Percentiles rank a stretch among this genome's conserved stretches.
phyloP scores from a whole-genome alignment of 352 stramenopile genomes.

The Stephanocyclus meneghinianus region DNA sequence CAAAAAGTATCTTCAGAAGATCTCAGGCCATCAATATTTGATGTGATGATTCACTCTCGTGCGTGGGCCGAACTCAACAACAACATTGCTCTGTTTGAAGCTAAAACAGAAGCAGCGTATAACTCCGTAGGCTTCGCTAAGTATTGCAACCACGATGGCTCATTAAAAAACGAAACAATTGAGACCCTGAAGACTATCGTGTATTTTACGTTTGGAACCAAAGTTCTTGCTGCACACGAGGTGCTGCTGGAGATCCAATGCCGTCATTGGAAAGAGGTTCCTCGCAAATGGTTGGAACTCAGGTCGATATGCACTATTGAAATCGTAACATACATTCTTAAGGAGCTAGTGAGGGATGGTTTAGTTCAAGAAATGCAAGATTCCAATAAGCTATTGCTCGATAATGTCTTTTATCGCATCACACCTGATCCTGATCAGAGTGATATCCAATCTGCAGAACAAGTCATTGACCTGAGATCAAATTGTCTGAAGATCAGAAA shows the following conservation, averaged over 20 bases:
- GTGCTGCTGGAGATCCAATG: conserved; percentile 62
- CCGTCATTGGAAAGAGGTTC: conserved; percentile 54
- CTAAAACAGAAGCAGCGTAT: conserved; percentile 14
- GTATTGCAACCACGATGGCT: conserved; percentile 36
- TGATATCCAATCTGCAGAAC: neutral
- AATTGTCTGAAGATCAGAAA: conserved; percentile 75
- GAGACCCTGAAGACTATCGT: conserved; percentile 64
- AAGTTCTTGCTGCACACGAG: conserved; percentile 55
- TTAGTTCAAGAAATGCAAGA: conserved; percentile 60
- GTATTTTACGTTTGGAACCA: conserved; percentile 47
- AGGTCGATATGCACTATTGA: conserved; percentile 62
- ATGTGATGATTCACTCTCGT: conserved; percentile 64
- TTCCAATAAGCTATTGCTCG: conserved; percentile 46
- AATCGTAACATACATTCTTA: conserved; percentile 61
- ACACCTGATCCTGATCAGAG: conserved; percentile 20
- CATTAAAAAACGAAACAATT: conserved; percentile 34
- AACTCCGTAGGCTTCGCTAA: conserved; percentile 29
- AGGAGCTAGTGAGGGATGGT: conserved; percentile 64
- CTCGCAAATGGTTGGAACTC: conserved; percentile 42
- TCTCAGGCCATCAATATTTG: conserved; percentile 56
- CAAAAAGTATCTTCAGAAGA: conserved; percentile 57
- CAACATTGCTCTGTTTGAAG: conserved; percentile 16
- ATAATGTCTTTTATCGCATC: conserved; percentile 40
- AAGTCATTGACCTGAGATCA: conserved; percentile 21
- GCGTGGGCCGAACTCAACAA: conserved; percentile 66